These are phyloP conservation scores for Globisporangium nagaii DNA, from an alignment of 352 stramenopile species.

Conservation along the genomic window DNA sequence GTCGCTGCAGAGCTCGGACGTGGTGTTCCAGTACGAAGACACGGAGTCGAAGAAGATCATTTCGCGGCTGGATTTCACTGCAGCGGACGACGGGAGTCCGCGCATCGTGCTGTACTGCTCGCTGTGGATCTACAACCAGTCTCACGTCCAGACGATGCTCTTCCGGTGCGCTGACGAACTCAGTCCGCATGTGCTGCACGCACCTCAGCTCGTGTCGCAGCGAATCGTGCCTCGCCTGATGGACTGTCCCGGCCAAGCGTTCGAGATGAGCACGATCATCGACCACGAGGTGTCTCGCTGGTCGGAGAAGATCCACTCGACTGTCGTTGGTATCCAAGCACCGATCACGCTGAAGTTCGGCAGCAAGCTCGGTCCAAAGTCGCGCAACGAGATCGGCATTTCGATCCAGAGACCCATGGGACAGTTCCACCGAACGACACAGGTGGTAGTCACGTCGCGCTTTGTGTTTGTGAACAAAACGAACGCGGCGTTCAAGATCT, in stretches of 20 bases:
- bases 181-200: slow-evolving; percentile 31
- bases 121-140: slow-evolving; percentile 90
- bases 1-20: slow-evolving; percentile 37
- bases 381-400: slow-evolving; percentile 75
- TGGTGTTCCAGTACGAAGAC: slow-evolving; percentile 67
- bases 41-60: slow-evolving; percentile 56
- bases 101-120: slow-evolving; percentile 81
- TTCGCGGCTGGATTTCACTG: slow-evolving; percentile 80
- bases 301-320: slow-evolving; percentile 85
- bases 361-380: slow-evolving; percentile 57
- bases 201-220: slow-evolving; percentile 61
- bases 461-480: slow-evolving; percentile 89
- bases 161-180: slow-evolving; percentile 66
- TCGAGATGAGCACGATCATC: slow-evolving; percentile 85
- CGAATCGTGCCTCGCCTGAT: slow-evolving; percentile 72
- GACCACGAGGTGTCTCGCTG: slow-evolving; percentile 78
- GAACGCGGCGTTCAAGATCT: slow-evolving; percentile 65
- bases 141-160: slow-evolving; percentile 71
- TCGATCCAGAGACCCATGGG: slow-evolving; percentile 81
- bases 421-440: slow-evolving; percentile 83
- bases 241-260: slow-evolving; percentile 76
- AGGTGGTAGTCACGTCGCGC: slow-evolving; percentile 80
- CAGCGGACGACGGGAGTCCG: slow-evolving; percentile 74
- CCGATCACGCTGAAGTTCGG: slow-evolving; percentile 77
- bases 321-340: slow-evolving; percentile 79